A percentile compares a stretch with the other conserved stretches of the same genome.
phyloP scores from a whole-genome alignment of 169 alveolate species.

The Neospora caninum region DNA sequence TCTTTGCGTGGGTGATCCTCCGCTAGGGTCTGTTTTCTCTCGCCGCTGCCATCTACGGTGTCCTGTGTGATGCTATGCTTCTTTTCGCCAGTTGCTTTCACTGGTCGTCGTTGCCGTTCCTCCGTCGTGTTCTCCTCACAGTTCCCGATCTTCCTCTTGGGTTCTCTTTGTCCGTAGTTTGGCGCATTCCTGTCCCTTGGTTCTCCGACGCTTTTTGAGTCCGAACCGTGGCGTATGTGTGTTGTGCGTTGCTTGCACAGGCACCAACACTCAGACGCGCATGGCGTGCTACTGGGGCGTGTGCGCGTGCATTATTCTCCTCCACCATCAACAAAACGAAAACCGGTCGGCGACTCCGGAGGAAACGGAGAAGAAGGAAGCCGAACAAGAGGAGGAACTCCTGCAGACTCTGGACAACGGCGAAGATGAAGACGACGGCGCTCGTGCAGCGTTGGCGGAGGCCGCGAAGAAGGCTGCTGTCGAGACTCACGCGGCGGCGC shows the following conservation, averaged over 20 bases:
- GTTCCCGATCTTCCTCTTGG: neutral
- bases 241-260: neutral
- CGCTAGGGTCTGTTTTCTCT: too few relatives aligned
- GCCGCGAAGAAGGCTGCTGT: conserved; percentile 29
- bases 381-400: conserved; percentile 48
- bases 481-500: conserved; percentile 50
- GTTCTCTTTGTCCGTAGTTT: neutral
- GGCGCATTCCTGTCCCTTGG: neutral
- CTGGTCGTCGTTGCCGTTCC: too few relatives aligned
- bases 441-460: conserved; percentile 40
- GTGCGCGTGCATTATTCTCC: conserved; percentile 67
- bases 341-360: neutral
- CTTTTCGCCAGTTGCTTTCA: too few relatives aligned
- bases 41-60: too few relatives aligned
- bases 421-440: conserved; percentile 63
- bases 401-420: conserved; percentile 63
- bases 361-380: conserved; percentile 36
- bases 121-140: too few relatives aligned
- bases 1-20: too few relatives aligned
- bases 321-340: conserved; percentile 41
- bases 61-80: too few relatives aligned
- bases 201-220: too few relatives aligned
- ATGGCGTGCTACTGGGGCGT: conserved; percentile 69
- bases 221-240: neutral
- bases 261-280: conserved; percentile 67